phyloP scores from a whole-genome alignment of 768 basidiomycete genomes.

The Lyophyllum atratum region DNA sequence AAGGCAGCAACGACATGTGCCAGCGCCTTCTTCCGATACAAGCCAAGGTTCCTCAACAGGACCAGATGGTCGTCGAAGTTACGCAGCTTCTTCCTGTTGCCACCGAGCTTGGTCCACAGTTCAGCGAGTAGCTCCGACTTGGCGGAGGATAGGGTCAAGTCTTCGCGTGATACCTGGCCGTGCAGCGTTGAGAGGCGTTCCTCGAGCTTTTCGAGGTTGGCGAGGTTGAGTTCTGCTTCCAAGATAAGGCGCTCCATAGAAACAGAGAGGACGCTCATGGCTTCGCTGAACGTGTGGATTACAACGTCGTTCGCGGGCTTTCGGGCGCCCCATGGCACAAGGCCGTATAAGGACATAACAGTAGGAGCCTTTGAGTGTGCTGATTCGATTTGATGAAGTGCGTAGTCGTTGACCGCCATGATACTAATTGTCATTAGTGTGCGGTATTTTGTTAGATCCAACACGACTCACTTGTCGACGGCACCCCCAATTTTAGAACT shows the following conservation, averaged over 20 bases:
- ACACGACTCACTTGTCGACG: slow-evolving; percentile 64
- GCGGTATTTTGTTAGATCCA: background rate
- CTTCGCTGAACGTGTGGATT: slow-evolving; percentile 53
- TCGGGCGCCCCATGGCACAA: slow-evolving; percentile 41
- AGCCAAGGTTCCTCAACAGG: slow-evolving; percentile 55
- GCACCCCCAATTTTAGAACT: slow-evolving; percentile 70
- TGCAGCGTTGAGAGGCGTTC: slow-evolving; percentile 57
- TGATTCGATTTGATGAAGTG: slow-evolving; percentile 55
- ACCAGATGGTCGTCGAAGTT: slow-evolving; percentile 51
- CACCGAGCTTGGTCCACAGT: slow-evolving; percentile 72
- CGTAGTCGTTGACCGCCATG: slow-evolving; percentile 75
- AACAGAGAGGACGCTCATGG: slow-evolving; percentile 59
- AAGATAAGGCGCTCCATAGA: slow-evolving; percentile 58
- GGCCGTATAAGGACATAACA: slow-evolving; percentile 30
- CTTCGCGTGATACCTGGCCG: slow-evolving; percentile 62
- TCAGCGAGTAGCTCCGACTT: slow-evolving; percentile 58
- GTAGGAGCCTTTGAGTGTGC: slow-evolving; percentile 38
- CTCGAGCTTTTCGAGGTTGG: slow-evolving; percentile 63
- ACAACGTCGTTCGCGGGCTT: slow-evolving; percentile 46
- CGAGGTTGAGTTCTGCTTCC: slow-evolving; percentile 63
- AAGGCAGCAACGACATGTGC: slow-evolving; percentile 68
- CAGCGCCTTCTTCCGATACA: slow-evolving; percentile 61
- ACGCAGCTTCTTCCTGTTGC: slow-evolving; percentile 52
- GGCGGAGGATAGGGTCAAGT: slow-evolving; percentile 41
- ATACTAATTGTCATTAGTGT: slow-evolving; percentile 43